Base-by-base conservation (phyloP, 139 green algal genomes). In the Limnomonas spitsbergensis region DNA sequence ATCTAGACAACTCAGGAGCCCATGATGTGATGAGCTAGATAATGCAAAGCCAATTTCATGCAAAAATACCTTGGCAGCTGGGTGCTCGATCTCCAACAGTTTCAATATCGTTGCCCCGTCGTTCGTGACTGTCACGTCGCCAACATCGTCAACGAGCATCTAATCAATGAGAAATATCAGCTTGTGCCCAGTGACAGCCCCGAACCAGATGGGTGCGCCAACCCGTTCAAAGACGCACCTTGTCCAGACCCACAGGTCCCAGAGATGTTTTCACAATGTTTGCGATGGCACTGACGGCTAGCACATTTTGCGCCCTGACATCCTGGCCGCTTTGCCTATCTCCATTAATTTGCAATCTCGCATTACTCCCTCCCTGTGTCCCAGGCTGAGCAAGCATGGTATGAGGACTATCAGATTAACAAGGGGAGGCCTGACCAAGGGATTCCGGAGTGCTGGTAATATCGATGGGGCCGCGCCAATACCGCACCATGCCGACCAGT, bases 91-190 rank as follows among this genome's bases (percentile, higher is more conserved):
- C 80, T 99, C 96, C 2, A 99, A 88, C 38, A 97, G 87, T 78
- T 98, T 98, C 39, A 99, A 80, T 69, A 99, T 99, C 40, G 96
- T 99, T 27, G 96, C 96, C 2, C 96, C 96, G 81, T 99, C 96
- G 79, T 99, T 99, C 52, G 96, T 99, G 78, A 99, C 98, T 3
- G 96, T 99, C 20, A 99, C 97, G 72, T 99, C 96, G 1, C 96
- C 96, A 53, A 99, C 98, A 80, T 99, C 95, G 78, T 99, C 96
- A 40, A 99, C 96, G 1, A 99, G 90, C 96, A 99, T 99, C 96
- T 98, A 89, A 20, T 24, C 56, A 70, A 61, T 20, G 20, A 61
- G 20, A 61, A 29, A n/a, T n/a, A n/a, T n/a, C n/a, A n/a, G n/a
- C n/a, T n/a, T n/a, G n/a, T n/a, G n/a, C n/a, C n/a, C n/a, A n/a